Evolutionary conservation across 2,329 filamentous ascomycete genomes (phyloP).

Genomic region (Aspergillus viridinutans): DNA sequence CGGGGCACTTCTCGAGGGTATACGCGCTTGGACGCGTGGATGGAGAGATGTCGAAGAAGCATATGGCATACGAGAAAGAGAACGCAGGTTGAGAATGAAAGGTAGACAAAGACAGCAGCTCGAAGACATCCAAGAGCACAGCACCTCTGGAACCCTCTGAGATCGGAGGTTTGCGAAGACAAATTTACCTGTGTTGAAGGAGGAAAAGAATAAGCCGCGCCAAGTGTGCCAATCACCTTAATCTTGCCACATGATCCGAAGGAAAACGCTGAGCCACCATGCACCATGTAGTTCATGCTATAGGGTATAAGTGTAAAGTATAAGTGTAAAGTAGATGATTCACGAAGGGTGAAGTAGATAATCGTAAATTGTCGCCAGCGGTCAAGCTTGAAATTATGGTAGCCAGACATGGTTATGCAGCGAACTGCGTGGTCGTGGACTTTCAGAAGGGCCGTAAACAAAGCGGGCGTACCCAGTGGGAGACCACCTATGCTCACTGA

Average conservation of each 20-base stretch:
- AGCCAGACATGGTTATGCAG: neutral
- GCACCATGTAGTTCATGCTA: neutral
- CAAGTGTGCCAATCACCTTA: neutral
- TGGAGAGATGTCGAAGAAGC: conserved; percentile 42
- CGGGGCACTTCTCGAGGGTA: conserved; percentile 34
- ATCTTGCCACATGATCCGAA: neutral
- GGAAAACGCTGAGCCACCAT: neutral
- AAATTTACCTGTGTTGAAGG: neutral
- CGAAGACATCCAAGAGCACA: neutral
- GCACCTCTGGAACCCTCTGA: neutral
- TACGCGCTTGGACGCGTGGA: conserved; percentile 41
- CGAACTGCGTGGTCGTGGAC: neutral
- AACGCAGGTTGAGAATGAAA: conserved; percentile 52
- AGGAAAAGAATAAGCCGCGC: neutral
- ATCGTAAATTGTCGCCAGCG: neutral
- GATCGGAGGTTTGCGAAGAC: neutral
- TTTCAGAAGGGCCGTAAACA: neutral
- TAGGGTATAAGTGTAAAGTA: neutral
- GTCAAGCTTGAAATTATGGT: neutral
- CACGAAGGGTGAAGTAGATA: neutral
- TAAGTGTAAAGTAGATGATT: neutral
- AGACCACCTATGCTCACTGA: neutral
- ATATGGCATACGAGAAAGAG: conserved; percentile 49
- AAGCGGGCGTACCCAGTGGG: neutral
- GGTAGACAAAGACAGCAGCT: conserved; percentile 10